Percentiles rank a stretch among this genome's conserved stretches.
phyloP scores from a whole-genome alignment of 257 asterid species.

The Solanum ossicruentum region DNA sequence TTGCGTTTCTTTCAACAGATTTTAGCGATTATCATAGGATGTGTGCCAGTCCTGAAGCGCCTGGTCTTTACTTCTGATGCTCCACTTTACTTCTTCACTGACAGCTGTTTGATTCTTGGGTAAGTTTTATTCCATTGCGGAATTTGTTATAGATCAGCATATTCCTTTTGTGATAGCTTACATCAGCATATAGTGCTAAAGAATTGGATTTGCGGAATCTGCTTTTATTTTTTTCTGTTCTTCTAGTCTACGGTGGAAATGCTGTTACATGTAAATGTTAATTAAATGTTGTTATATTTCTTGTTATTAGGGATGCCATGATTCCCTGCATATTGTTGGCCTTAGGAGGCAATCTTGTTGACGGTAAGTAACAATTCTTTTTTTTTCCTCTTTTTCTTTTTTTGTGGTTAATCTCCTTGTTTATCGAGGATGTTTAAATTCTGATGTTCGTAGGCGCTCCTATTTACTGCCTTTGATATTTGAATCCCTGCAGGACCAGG shows the following conservation, averaged over 20 bases:
- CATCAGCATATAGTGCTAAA: background rate
- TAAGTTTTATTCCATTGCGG: conserved; percentile 21
- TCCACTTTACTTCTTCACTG: conserved; percentile 90
- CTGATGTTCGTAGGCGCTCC: background rate
- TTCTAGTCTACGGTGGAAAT: background rate
- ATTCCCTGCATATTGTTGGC: conserved; percentile 97
- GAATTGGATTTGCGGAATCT: background rate
- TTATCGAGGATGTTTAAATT: background rate
- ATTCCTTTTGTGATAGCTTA: background rate
- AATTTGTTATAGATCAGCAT: background rate
- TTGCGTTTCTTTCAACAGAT: conserved; percentile 35
- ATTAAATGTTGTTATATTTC: background rate
- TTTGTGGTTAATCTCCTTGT: background rate
- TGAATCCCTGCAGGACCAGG: conserved; percentile 52
- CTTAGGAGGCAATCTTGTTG: conserved; percentile 93
- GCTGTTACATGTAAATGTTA: background rate
- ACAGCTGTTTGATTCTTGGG: conserved; percentile 99
- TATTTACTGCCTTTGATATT: background rate
- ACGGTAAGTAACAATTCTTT: conserved; percentile 35
- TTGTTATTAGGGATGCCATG: conserved; percentile 81
- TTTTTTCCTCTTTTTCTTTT: background rate
- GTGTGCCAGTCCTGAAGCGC: conserved; percentile 72
- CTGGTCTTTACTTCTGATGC: conserved; percentile 78
- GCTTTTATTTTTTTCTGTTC: background rate
- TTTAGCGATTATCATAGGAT: conserved; percentile 75